phyloP scores from a whole-genome alignment of 305 asterid genomes.

The Plantago coronopus region DNA sequence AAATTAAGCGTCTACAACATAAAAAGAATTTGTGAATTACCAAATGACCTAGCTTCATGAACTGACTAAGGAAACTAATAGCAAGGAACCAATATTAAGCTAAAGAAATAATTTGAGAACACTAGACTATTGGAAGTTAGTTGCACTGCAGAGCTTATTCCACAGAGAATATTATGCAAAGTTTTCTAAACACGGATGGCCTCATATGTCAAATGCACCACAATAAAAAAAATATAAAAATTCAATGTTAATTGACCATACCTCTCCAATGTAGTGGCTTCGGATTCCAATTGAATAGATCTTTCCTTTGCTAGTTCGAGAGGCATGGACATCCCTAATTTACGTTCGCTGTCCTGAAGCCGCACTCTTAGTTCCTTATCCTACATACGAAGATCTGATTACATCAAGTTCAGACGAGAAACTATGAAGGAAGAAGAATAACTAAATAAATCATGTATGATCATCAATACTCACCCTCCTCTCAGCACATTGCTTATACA shows the following conservation, averaged over 20 bases:
- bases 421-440: background rate
- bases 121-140: no score
- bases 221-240: background rate
- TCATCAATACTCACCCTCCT: slow-evolving; percentile 59
- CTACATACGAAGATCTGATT: slow-evolving; percentile 32
- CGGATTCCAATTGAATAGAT: slow-evolving; percentile 70
- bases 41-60: no score
- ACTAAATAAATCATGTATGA: slow-evolving; percentile 3
- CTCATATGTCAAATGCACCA: no score
- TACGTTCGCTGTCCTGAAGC: slow-evolving; percentile 84
- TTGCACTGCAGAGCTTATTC: no score
- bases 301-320: slow-evolving; percentile 70
- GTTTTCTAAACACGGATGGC: no score
- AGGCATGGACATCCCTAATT: slow-evolving; percentile 88
- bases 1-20: slow-evolving; percentile 56
- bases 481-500: slow-evolving; percentile 81
- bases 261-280: slow-evolving; percentile 79
- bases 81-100: no score
- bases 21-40: background rate
- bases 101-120: no score
- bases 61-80: no score
- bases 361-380: slow-evolving; percentile 79
- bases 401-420: no score
- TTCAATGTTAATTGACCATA: slow-evolving; percentile 25
- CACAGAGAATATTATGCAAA: no score